Percentiles rank a stretch among this genome's conserved stretches.
Conservation (phyloP, 495 filamentous ascomycete genomes). For the Trichoderma reesei region DNA sequence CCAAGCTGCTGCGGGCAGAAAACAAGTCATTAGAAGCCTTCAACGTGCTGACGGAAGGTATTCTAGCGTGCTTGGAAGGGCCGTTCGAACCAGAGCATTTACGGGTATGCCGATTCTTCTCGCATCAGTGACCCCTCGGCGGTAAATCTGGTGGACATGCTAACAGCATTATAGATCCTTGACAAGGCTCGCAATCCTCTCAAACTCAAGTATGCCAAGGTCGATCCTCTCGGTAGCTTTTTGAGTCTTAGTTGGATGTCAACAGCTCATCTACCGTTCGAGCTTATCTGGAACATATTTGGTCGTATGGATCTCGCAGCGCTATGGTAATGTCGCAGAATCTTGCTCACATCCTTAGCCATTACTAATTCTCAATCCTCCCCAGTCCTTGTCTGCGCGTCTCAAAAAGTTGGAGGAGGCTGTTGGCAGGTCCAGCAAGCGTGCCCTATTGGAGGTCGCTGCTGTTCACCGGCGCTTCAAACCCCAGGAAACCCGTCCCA, state of each 20-base stretch:
- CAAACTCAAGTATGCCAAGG: background rate
- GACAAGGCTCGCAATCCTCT: background rate
- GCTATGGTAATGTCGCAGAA: background rate
- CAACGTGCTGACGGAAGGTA: background rate
- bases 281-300: constrained; percentile 1
- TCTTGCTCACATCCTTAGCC: background rate
- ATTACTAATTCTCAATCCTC: background rate
- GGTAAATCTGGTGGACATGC: background rate
- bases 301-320: background rate
- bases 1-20: background rate
- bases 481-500: background rate
- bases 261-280: background rate
- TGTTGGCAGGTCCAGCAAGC: background rate
- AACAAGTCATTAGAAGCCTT: background rate
- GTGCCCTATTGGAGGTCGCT: background rate
- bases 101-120: background rate
- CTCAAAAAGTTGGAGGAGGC: constrained; percentile 6
- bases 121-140: background rate
- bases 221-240: constrained; percentile 3
- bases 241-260: background rate
- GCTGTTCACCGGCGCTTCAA: background rate
- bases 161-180: background rate
- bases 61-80: background rate
- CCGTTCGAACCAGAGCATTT: background rate
- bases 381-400: constrained; percentile 6